Conservation (phyloP, 1,139 yeast genomes). For the Blastobotrys buckinghamii region DNA sequence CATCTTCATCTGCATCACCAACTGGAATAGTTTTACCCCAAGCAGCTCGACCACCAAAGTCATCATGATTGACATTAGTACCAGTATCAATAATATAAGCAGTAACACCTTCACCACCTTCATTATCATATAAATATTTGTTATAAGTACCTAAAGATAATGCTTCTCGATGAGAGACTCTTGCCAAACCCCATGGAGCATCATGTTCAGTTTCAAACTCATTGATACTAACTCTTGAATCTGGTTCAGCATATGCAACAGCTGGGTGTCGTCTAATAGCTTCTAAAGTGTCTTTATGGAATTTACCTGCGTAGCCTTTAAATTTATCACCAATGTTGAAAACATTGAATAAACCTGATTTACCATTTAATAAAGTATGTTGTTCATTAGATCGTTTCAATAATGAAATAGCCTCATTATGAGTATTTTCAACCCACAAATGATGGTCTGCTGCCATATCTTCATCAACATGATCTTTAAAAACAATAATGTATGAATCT, state of each 20-base stretch:
- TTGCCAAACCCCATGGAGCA: slow-evolving; percentile 96
- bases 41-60: slow-evolving; percentile 83
- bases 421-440: slow-evolving; percentile 51
- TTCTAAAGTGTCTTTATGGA: slow-evolving; percentile 65
- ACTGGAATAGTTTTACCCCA: slow-evolving; percentile 92
- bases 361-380: slow-evolving; percentile 40
- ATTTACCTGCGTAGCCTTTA: slow-evolving; percentile 51
- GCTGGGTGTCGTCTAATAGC: slow-evolving; percentile 66
- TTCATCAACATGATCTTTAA: slow-evolving; percentile 53
- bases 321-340: slow-evolving; percentile 50
- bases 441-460: slow-evolving; percentile 57
- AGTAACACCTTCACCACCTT: slow-evolving; percentile 90
- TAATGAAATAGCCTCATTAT: slow-evolving; percentile 34
- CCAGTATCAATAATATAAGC: slow-evolving; percentile 94
- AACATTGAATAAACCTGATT: slow-evolving; percentile 55
- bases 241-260: slow-evolving; percentile 69
- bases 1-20: slow-evolving; percentile 79
- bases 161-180: slow-evolving; percentile 84
- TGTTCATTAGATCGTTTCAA: slow-evolving; percentile 32
- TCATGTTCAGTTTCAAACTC: slow-evolving; percentile 64
- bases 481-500: slow-evolving; percentile 71
- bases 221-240: slow-evolving; percentile 56
- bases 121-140: slow-evolving; percentile 76
- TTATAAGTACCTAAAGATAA: slow-evolving; percentile 73
- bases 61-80: slow-evolving; percentile 70